Conservation (phyloP, 208 protist genomes). For the Leishmania martiniquensis region DNA sequence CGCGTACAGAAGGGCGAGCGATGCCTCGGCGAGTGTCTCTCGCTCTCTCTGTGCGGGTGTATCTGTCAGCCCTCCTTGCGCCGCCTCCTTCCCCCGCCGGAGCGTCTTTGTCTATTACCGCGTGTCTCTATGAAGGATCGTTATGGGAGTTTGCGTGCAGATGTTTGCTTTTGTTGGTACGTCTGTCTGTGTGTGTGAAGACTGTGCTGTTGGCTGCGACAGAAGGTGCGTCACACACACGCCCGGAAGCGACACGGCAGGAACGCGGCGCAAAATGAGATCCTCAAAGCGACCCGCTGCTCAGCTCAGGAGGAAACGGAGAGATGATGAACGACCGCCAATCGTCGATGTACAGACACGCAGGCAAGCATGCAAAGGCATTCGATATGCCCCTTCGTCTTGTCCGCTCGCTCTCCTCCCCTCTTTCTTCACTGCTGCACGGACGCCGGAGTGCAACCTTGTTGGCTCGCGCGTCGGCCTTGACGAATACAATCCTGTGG, state of each 20-base stretch:
- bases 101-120: background rate
- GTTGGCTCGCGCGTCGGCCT: background rate
- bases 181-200: background rate
- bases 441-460: background rate
- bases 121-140: constrained; percentile 3
- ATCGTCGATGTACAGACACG: background rate
- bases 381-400: background rate
- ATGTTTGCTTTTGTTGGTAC: constrained; percentile 3
- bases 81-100: background rate
- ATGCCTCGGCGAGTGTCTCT: background rate
- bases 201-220: background rate
- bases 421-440: background rate
- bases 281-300: background rate
- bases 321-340: background rate
- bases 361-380: background rate
- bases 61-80: background rate
- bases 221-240: background rate
- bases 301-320: background rate
- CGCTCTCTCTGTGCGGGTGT: background rate
- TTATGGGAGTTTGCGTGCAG: background rate
- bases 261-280: background rate
- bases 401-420: background rate
- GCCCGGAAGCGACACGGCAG: background rate
- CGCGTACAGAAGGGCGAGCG: background rate
- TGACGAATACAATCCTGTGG: background rate